Conservation (phyloP, 176 grass and related monocot genomes). For the Eragrostis nindensis region DNA sequence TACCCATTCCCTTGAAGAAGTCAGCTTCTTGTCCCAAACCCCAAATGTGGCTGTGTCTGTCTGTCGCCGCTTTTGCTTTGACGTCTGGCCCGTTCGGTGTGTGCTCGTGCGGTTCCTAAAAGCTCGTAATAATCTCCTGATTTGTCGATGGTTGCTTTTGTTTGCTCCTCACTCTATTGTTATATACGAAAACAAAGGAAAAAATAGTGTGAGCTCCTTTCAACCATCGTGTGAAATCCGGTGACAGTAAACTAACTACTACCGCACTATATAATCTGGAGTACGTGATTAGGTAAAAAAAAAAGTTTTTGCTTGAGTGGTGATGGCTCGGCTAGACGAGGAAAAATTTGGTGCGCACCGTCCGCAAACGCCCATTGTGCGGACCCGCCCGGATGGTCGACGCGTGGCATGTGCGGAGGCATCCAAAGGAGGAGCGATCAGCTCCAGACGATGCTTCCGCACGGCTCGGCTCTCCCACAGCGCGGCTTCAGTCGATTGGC, state of each 20-base stretch:
- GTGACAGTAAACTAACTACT: constrained; percentile 18
- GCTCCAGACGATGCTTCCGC: no score
- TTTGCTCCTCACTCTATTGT: not conserved
- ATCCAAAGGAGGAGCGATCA: no score
- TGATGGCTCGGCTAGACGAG: not conserved
- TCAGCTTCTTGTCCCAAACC: constrained; percentile 11
- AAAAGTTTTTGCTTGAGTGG: not conserved
- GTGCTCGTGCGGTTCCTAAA: constrained; percentile 40
- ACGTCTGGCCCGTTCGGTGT: constrained; percentile 3
- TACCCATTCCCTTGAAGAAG: constrained; percentile 12
- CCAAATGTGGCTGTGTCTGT: constrained; percentile 30
- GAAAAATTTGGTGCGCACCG: no score
- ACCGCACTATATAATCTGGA: constrained; percentile 13
- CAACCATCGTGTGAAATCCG: not conserved
- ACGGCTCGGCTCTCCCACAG: no score
- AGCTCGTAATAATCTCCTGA: constrained; percentile 8
- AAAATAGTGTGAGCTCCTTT: not conserved
- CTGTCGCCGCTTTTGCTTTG: constrained; percentile 34
- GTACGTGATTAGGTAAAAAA: not conserved
- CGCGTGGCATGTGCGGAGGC: no score
- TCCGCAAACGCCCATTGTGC: no score
- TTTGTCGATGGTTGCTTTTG: not conserved
- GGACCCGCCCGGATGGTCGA: no score
- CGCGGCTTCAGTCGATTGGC: no score
- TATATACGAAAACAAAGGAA: no score